phyloP scores from a whole-genome alignment of 169 alveolate species.

The Fabrea salina region DNA sequence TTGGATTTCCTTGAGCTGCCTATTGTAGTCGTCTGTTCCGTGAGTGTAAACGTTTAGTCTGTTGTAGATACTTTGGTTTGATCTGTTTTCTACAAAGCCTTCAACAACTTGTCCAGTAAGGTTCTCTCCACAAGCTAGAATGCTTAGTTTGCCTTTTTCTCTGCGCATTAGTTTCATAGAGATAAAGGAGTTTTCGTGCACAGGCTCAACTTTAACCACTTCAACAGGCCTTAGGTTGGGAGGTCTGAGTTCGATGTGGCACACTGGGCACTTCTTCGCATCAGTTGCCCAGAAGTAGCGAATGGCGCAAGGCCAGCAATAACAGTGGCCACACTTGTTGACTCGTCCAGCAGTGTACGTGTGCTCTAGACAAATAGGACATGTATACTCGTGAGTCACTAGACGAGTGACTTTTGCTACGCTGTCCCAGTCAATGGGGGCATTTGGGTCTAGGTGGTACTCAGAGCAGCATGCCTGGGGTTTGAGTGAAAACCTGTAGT shows the following conservation, averaged over 20 bases:
- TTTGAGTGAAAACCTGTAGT: not conserved
- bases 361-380: constrained; percentile 65
- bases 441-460: constrained; percentile 37
- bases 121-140: not conserved
- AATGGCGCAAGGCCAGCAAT: constrained; percentile 68
- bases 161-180: not conserved
- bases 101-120: not conserved
- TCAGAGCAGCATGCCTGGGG: not conserved
- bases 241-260: not conserved
- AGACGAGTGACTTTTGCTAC: constrained; percentile 26
- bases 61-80: not conserved
- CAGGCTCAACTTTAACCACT: not conserved
- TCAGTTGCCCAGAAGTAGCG: constrained; percentile 37
- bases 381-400: constrained; percentile 31
- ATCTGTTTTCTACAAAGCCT: not conserved
- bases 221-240: not conserved
- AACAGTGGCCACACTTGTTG: constrained; percentile 65
- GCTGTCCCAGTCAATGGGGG: constrained; percentile 33
- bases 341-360: constrained; percentile 41
- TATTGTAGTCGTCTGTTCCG: not conserved
- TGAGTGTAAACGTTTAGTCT: not conserved
- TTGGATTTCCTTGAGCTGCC: not conserved
- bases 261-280: constrained; percentile 7
- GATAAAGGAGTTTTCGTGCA: not conserved
- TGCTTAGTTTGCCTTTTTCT: not conserved